These are phyloP conservation scores for Yarrowia galli DNA, from an alignment of 1,139 yeast genomes.

Conservation along the genomic window DNA sequence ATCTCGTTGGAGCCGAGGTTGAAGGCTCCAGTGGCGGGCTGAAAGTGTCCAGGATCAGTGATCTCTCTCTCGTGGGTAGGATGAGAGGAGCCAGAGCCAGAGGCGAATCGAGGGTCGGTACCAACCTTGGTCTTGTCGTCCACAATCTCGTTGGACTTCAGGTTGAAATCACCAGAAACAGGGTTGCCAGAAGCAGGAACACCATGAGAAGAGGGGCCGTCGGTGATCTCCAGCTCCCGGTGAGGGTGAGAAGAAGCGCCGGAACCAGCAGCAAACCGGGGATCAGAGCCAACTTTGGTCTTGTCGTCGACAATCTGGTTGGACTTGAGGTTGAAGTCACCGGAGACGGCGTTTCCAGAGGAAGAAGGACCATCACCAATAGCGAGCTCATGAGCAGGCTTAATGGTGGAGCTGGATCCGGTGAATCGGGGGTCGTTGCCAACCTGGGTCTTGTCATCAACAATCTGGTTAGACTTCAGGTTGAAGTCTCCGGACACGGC, in stretches of 20 bases:
- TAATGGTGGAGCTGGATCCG: background rate
- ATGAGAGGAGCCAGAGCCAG: background rate
- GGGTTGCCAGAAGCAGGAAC: background rate
- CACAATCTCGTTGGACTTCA: conserved; percentile 4
- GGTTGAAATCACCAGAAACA: conserved; percentile 15
- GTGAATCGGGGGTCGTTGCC: conserved; percentile 6
- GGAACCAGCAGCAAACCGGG: conserved; percentile 6
- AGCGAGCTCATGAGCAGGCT: background rate
- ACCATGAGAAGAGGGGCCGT: conserved; percentile 1
- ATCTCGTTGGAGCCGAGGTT: background rate
- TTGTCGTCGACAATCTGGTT: background rate
- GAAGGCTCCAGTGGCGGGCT: conserved; percentile 9
- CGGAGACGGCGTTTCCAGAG: background rate
- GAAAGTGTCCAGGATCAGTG: conserved; percentile 11
- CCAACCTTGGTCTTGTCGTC: background rate
- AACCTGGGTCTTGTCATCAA: background rate
- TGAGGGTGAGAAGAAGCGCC: background rate
- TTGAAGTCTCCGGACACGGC: conserved; percentile 13
- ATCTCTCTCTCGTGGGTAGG: background rate
- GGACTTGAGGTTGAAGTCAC: conserved; percentile 10
- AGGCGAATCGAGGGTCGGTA: background rate
- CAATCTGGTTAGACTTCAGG: conserved; percentile 1
- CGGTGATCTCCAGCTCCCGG: background rate
- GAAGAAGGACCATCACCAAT: background rate
- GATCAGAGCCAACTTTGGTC: background rate